Conservation (phyloP, 331 rosid species). For the Dryas integrifolia region DNA sequence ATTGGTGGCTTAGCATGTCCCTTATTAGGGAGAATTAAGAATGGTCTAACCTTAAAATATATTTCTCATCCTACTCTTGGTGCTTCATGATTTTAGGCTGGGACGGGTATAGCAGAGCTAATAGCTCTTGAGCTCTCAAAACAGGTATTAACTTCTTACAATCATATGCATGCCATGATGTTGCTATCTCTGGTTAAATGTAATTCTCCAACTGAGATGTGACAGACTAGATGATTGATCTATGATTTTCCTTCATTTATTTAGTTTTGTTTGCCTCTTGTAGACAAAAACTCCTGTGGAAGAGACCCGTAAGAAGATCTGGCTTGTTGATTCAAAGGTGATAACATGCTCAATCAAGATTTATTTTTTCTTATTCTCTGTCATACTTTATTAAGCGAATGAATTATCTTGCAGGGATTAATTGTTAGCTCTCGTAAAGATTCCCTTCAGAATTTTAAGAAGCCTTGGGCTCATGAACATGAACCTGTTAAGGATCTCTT, state of each 20-base stretch:
- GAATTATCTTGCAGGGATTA: constrained; percentile 61
- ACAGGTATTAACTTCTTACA: constrained; percentile 43
- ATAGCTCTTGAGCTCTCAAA: constrained; percentile 93
- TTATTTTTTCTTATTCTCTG: neutral
- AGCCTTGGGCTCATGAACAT: constrained; percentile 99
- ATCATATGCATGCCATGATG: neutral
- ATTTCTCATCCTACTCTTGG: constrained; percentile 4
- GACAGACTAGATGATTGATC: constrained; percentile 1
- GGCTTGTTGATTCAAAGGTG: constrained; percentile 99
- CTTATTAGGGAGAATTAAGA: neutral
- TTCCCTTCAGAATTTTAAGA: constrained; percentile 84
- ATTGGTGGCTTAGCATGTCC: neutral
- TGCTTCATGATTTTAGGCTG: constrained; percentile 66
- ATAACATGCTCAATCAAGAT: constrained; percentile 17
- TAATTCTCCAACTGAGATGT: constrained; percentile 6
- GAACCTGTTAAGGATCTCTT: constrained; percentile 75
- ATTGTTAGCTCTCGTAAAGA: constrained; percentile 80
- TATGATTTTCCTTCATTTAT: neutral
- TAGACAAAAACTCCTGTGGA: constrained; percentile 76
- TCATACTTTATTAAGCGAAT: constrained; percentile 10
- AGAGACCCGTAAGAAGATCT: constrained; percentile 87
- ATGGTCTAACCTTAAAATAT: neutral
- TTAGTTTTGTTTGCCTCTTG: constrained; percentile 11
- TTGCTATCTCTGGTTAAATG: neutral
- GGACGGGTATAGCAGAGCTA: constrained; percentile 96